phyloP scores from a whole-genome alignment of 352 stramenopile species.

The Phytopythium helicoides region DNA sequence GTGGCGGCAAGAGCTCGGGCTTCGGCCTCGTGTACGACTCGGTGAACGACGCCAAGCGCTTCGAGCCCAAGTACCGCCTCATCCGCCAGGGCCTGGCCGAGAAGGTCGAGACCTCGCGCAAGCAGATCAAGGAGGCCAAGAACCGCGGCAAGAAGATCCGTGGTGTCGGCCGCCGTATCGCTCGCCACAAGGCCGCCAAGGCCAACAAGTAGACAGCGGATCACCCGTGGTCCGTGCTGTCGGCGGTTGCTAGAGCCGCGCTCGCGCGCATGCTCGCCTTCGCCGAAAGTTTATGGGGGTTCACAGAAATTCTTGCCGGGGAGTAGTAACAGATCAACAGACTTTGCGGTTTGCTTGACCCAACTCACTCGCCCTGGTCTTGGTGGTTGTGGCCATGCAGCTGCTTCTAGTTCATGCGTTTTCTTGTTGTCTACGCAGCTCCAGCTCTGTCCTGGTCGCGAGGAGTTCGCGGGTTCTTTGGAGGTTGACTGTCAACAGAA shows the following conservation, averaged over 20 bases:
- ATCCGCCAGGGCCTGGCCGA: conserved; percentile 89
- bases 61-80: conserved; percentile 98
- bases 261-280: conserved; percentile 24
- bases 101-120: conserved; percentile 97
- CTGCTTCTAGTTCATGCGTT: no score
- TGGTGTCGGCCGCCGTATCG: conserved; percentile 96
- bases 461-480: neutral
- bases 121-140: conserved; percentile 99
- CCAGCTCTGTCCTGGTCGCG: neutral
- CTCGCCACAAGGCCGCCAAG: conserved; percentile 99
- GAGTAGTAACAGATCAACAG: conserved; percentile 57
- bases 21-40: conserved; percentile 99
- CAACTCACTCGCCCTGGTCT: no score
- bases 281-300: conserved; percentile 42
- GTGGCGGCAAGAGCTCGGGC: conserved; percentile 96
- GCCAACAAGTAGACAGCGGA: conserved; percentile 90
- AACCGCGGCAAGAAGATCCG: conserved; percentile 98
- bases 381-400: no score
- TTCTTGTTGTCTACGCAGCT: neutral
- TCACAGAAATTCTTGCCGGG: conserved; percentile 49
- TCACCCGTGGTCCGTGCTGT: conserved; percentile 15
- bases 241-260: conserved; percentile 16
- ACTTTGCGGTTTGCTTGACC: conserved; percentile 42
- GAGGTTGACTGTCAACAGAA: no score
- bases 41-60: conserved; percentile 97